Base-by-base conservation (phyloP, 306 rosid genomes). In the Myrica gale region DNA sequence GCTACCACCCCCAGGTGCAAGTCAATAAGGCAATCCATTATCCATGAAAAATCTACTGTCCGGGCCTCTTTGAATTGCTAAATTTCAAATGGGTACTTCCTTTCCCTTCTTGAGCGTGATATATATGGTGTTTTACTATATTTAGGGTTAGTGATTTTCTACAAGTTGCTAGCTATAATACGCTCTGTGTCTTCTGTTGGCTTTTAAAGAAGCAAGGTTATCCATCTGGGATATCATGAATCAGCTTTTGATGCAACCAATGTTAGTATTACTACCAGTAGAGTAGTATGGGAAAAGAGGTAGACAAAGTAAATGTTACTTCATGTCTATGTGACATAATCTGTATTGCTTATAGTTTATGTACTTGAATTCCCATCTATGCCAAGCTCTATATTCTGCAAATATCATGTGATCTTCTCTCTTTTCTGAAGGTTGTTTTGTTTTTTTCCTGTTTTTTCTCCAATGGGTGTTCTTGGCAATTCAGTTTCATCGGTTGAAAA, bases 1-100 rank as follows among this genome's bases (percentile, higher is more conserved):
- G 42, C 79, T 76, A 19, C 89, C 88, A 48, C 88, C 90, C 2
- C 84, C 87, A 66, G 97, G 93, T 89, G 84, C 86, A 87, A 82
- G 84, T 54, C 79, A 82, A 66, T 82, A 70, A 79, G 74, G 57
- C 21, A 45, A 17, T 65, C 72, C 76, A 41, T 41, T 53, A 16
- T 19, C 71, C 41, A 48, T 70, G 73, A 57, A 47, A 73, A 51
- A 4, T 23, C 37, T 9, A 56, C 79, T 44, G 61, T 68, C 73
- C 73, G 43, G 8, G 37, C 54, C n/a, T 11, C 23, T 23, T 20
- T 69, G 13, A 19, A 23, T 69, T 46, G 73, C 73, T 42, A 0
- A n/a, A 21, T 3, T 7, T 26, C 20, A 71, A 71, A n/a, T 71
- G 74, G 63, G 75, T 48, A 15, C 74, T 15, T n/a, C 46, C 21